phyloP scores from a whole-genome alignment of 768 basidiomycete genomes.

The Exsudoporus frostii region DNA sequence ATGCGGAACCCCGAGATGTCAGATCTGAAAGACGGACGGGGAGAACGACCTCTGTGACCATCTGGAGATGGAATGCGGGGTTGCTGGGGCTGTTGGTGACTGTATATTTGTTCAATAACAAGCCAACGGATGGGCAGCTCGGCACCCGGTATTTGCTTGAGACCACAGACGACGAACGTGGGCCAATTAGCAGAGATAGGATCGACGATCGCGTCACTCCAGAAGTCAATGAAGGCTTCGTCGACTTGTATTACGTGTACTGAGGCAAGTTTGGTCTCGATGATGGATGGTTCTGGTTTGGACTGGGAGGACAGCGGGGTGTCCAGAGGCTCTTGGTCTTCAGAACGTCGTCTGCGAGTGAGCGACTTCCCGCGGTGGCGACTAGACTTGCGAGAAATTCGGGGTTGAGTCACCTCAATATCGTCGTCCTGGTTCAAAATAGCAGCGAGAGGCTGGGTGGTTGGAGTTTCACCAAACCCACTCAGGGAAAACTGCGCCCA shows the following conservation, averaged over 20 bases:
- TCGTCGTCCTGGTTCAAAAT: conserved; percentile 66
- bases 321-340: conserved; percentile 14
- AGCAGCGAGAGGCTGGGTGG: conserved; percentile 43
- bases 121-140: conserved; percentile 53
- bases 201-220: conserved; percentile 72
- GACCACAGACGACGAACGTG: conserved; percentile 64
- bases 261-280: conserved; percentile 40
- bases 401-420: conserved; percentile 50
- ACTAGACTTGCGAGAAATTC: conserved; percentile 33
- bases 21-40: conserved; percentile 45
- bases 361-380: conserved; percentile 32
- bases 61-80: conserved; percentile 27
- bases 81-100: conserved; percentile 34
- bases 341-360: conserved; percentile 19
- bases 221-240: conserved; percentile 82
- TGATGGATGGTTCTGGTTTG: conserved; percentile 9
- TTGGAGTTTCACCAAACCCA: conserved; percentile 52
- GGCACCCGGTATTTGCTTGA: conserved; percentile 39
- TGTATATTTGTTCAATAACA: conserved; percentile 63
- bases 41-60: conserved; percentile 32
- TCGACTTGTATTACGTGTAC: conserved; percentile 55
- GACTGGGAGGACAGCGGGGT: conserved; percentile 20
- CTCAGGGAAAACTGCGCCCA: conserved; percentile 68
- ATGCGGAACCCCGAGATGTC: conserved; percentile 37
- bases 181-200: conserved; percentile 66